Conservation (phyloP, 148 eudicot species). For the Fagopyrum homotropicum region DNA sequence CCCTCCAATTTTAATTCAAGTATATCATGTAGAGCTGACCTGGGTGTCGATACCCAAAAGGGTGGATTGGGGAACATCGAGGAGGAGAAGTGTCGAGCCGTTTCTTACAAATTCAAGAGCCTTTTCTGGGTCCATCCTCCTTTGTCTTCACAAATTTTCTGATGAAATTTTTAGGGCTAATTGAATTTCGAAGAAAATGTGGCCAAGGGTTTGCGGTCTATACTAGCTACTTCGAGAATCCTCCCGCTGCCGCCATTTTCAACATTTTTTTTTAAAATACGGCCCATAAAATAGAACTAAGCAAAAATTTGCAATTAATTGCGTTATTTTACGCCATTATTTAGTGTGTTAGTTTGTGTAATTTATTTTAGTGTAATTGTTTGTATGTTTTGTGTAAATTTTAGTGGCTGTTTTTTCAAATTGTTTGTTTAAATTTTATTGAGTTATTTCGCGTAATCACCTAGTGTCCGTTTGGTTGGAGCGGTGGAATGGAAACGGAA, state of each 20-base stretch:
- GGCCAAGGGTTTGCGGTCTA: not conserved
- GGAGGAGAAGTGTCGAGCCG: conserved; percentile 65
- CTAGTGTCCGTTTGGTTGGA: too few species aligned
- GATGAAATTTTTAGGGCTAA: not conserved
- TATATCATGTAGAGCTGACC: conserved; percentile 23
- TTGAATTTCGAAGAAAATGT: not conserved
- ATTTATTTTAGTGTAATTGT: too few species aligned
- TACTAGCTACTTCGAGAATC: not conserved
- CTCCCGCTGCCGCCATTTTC: not conserved
- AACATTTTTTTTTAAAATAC: not conserved
- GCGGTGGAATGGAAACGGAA: too few species aligned
- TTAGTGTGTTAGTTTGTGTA: too few species aligned
- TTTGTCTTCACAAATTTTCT: not conserved
- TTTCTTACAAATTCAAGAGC: conserved; percentile 61
- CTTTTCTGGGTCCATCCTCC: conserved; percentile 60
- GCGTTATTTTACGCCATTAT: not conserved
- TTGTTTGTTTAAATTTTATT: too few species aligned
- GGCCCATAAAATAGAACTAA: too few species aligned
- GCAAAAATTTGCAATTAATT: too few species aligned
- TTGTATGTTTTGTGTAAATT: too few species aligned
- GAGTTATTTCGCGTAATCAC: too few species aligned
- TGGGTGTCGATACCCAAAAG: conserved; percentile 86
- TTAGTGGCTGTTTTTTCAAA: too few species aligned
- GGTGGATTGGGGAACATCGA: conserved; percentile 80
- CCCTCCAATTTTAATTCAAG: not conserved